phyloP scores from a whole-genome alignment of 2,329 filamentous ascomycete genomes.

The Xylaria arbuscula region DNA sequence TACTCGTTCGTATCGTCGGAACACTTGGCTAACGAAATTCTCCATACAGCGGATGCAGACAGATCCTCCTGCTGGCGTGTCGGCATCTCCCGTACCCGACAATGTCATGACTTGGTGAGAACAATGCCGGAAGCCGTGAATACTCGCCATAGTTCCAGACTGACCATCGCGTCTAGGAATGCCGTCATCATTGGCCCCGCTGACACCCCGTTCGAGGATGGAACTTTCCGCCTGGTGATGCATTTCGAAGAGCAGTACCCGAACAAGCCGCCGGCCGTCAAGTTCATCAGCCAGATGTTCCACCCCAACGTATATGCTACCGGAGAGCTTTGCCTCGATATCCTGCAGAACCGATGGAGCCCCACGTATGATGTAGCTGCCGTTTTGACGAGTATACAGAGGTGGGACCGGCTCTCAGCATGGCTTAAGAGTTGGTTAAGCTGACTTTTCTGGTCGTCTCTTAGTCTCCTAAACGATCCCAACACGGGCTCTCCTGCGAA shows the following conservation, averaged over 20 bases:
- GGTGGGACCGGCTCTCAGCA: conserved; percentile 61
- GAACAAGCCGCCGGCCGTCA: conserved; percentile 96
- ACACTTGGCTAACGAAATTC: conserved; percentile 40
- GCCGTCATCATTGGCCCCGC: conserved; percentile 97
- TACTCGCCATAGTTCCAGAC: conserved; percentile 25
- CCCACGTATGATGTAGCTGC: conserved; percentile 98
- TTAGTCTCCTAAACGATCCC: conserved; percentile 92
- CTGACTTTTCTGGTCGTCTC: conserved; percentile 11
- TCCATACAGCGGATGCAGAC: conserved; percentile 91
- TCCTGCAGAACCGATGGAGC: conserved; percentile 97
- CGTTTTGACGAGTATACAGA: conserved; percentile 96
- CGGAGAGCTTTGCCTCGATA: conserved; percentile 95
- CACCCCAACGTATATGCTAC: conserved; percentile 98
- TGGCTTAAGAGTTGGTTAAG: neutral
- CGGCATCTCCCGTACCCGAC: conserved; percentile 92
- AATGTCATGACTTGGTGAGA: conserved; percentile 96
- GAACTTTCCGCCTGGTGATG: conserved; percentile 97
- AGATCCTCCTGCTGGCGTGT: conserved; percentile 95
- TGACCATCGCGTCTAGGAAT: conserved; percentile 73
- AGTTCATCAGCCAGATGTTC: conserved; percentile 99
- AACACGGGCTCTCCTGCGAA: conserved; percentile 99
- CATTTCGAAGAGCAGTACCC: conserved; percentile 99
- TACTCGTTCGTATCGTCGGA: conserved; percentile 20
- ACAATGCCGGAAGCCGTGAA: conserved; percentile 34
- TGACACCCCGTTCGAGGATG: conserved; percentile 97